Evolutionary conservation across 441 rosid genomes (phyloP).

Genomic region (Pelargonium fulgidum): DNA sequence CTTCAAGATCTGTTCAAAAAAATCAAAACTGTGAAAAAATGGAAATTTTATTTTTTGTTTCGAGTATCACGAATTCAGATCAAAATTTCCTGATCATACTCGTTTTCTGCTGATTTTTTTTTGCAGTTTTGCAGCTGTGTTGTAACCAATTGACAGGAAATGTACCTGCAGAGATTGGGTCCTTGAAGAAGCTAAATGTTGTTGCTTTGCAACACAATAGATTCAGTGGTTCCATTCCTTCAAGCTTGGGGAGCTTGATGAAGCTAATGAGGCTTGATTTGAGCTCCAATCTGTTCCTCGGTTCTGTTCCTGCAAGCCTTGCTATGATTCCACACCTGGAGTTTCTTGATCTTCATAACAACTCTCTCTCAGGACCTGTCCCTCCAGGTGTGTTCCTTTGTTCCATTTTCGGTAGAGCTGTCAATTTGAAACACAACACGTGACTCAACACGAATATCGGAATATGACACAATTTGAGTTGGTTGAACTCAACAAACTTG

Average conservation of each 20-base stretch:
- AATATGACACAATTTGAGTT: no score
- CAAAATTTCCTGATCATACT: not conserved
- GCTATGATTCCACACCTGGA: slow-evolving; percentile 59
- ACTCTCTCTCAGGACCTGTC: slow-evolving; percentile 70
- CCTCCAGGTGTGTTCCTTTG: slow-evolving; percentile 53
- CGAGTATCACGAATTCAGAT: no score
- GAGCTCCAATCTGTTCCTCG: slow-evolving; percentile 63
- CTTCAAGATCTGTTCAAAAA: not conserved
- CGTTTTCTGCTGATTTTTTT: not conserved
- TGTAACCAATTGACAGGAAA: slow-evolving; percentile 77
- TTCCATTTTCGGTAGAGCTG: no score
- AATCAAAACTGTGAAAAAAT: not conserved
- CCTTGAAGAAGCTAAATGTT: slow-evolving; percentile 66
- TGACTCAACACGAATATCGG: no score
- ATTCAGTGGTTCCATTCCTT: slow-evolving; percentile 80
- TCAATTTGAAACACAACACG: no score
- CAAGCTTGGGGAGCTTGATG: slow-evolving; percentile 60
- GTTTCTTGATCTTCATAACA: slow-evolving; percentile 68
- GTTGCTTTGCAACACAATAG: slow-evolving; percentile 73
- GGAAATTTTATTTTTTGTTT: not conserved
- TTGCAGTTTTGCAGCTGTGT: slow-evolving; percentile 84
- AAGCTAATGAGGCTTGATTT: slow-evolving; percentile 60
- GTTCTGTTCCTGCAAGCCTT: slow-evolving; percentile 62
- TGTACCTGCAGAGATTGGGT: slow-evolving; percentile 64
- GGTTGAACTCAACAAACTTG: no score